Base-by-base conservation (phyloP, 306 rosid genomes). In the Ochetophila trinervis region DNA sequence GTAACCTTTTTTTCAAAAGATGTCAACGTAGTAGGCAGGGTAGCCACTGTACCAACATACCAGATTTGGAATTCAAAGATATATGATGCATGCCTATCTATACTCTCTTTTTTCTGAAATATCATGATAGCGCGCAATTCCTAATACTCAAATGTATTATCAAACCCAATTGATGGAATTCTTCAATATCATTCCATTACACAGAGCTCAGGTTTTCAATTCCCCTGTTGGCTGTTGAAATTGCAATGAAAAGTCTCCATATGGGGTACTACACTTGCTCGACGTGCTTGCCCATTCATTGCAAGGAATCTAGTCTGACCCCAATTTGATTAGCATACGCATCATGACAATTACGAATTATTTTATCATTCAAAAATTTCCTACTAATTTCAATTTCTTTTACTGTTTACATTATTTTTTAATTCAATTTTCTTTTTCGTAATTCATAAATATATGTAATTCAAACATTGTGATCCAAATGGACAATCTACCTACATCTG, bases 51-150 rank as follows among this genome's bases (percentile, higher is more conserved):
- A 32, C 16, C 69, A 54, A 59, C 68, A 66, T 35, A 49, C 53
- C 21, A 21, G 32, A 62, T 50, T 53, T 63, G 40, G 20, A 34
- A 53, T 62, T 71, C 69, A 20, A 57, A 60, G 15, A 35, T 48
- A 22, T 49, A 72, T 36, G 52, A 49, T 77, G 34, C 42, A n/a
- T 11, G 35, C 12, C 45, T 40, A 2, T 3, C 45, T 53, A 27
- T 51, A 61, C 32, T 36, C 21, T 47, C 20, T 35, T 49, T 65
- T 63, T 68, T 57, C 74, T 70, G 45, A 37, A 15, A 70, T 66
- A 54, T 60, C 47, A 81, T 84, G 61, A 81, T 84, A 66, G 27
- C 8, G 10, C 20, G 69, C 80, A 75, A 59, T 80, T 40, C 36
- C 22, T 65, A 17, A 68, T 49, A 34, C 21, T 42, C 24, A 17